Evolutionary conservation across 2,329 filamentous ascomycete genomes (phyloP), one percentile per base, ranked within the genome.

Genomic region (Pseudocercospora crystallina): DNA sequence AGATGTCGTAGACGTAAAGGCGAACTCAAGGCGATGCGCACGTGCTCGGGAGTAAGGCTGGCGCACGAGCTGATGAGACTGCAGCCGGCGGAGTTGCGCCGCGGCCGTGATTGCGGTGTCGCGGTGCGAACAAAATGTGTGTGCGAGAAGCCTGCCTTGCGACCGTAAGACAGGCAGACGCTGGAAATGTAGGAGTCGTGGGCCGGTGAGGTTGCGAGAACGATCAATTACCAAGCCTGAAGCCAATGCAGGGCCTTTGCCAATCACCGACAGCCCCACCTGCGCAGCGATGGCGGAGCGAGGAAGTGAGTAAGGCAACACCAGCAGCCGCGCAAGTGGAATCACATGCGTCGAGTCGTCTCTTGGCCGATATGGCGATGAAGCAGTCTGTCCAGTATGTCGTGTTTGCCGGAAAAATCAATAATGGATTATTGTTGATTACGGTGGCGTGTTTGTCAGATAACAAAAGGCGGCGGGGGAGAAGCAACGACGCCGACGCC

Each of bases 211-310:
- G 37, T n/a, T 40, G 37, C n/a, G n/a, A 35, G 46, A 30, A 31
- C 13, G 15, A 49, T 49, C 30, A 49, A 49, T 49, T 44, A 49
- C 47, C 47, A 49, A 49, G 40, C 34, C 39, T 49, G 39, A 26
- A 42, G 39, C 20, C 20, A 26, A 26, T 26, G 20, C 36, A 17
- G 17, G 30, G 41, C 20, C 14, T n/a, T 30, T 26, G 34, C 34
- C 43, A 47, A 47, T 47, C 44, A 38, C 44, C 44, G 44, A 43
- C 9, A 26, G 20, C 20, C 20, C 20, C 20, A 26, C 20, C 20
- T 26, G 20, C 4, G 20, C 20, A 26, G 38, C 38, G 38, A 39
- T 15, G 5, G 36, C 36, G 36, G 36, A 14, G 36, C 36, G 30
- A 43, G 26, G 30, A 12, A 43, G 36, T 39, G 36, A 20, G 36